Evolutionary conservation across 208 protist genomes (phyloP).

Genomic region (Crithidia bombi): DNA sequence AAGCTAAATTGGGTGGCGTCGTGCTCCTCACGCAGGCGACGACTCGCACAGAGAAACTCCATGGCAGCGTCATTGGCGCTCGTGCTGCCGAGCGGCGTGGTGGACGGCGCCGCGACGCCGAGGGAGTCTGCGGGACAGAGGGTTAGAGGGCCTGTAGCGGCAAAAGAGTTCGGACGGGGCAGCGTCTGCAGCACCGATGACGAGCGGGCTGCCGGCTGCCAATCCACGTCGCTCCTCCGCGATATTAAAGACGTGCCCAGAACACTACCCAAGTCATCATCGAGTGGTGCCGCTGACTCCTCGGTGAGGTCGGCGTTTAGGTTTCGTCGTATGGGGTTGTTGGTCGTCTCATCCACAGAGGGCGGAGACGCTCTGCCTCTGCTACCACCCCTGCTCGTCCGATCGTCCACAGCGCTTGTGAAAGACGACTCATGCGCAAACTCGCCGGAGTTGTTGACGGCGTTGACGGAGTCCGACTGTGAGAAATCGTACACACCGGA

Average conservation of each 20-base stretch:
- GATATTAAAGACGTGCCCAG: background rate
- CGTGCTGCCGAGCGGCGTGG: conserved; percentile 9
- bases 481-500: conserved; percentile 1
- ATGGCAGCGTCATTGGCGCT: conserved; percentile 30
- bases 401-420: background rate
- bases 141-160: background rate
- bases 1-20: background rate
- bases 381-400: background rate
- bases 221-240: background rate
- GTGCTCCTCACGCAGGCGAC: conserved; percentile 14
- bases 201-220: background rate
- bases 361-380: background rate
- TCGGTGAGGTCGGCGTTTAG: background rate
- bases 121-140: background rate
- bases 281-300: background rate
- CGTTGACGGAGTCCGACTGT: background rate
- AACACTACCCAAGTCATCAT: background rate
- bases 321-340: background rate
- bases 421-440: conserved; percentile 9
- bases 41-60: conserved; percentile 38
- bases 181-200: background rate
- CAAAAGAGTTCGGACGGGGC: background rate
- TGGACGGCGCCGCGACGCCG: background rate
- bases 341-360: conserved; percentile 4
- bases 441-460: background rate